phyloP scores from a whole-genome alignment of 2,329 filamentous ascomycete species.

The Seiridium unicorne region DNA sequence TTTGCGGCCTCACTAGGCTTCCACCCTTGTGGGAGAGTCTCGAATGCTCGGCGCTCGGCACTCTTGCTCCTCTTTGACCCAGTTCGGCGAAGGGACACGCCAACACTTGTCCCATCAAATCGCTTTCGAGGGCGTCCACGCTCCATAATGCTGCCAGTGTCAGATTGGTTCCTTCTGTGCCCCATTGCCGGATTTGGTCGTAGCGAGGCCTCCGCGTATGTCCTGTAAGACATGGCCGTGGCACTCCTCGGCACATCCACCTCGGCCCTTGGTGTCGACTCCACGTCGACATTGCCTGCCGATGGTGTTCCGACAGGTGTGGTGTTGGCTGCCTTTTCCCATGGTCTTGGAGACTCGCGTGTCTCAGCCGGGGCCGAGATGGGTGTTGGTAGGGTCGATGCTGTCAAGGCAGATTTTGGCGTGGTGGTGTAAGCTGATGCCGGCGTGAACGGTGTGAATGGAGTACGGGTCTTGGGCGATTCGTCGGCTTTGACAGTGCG shows the following conservation, averaged over 20 bases:
- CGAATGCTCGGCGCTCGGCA: slow-evolving; percentile 56
- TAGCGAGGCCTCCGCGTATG: slow-evolving; percentile 3
- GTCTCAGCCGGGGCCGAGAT: slow-evolving; percentile 47
- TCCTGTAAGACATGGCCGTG: slow-evolving; percentile 10
- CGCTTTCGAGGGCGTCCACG: slow-evolving; percentile 60
- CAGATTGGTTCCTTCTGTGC: slow-evolving; percentile 55
- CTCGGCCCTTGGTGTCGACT: slow-evolving; percentile 29
- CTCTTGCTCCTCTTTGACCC: slow-evolving; percentile 45
- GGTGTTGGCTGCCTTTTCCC: slow-evolving; percentile 32
- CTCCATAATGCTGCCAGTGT: slow-evolving; percentile 59
- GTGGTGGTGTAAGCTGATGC: slow-evolving; percentile 38
- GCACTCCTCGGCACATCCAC: slow-evolving; percentile 19
- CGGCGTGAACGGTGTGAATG: slow-evolving; percentile 38
- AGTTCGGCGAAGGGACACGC: slow-evolving; percentile 33
- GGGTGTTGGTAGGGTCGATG: slow-evolving; percentile 45
- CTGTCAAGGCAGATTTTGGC: slow-evolving; percentile 41
- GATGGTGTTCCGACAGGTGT: slow-evolving; percentile 25
- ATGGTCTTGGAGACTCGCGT: slow-evolving; percentile 42
- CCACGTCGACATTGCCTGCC: slow-evolving; percentile 22
- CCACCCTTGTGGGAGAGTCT: slow-evolving; percentile 59
- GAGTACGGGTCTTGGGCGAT: slow-evolving; percentile 44
- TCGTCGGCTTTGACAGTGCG: slow-evolving; percentile 43
- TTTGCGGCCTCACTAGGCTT: slow-evolving; percentile 50
- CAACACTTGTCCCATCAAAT: slow-evolving; percentile 37
- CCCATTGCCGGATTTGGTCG: slow-evolving; percentile 20